A percentile compares a stretch with the other conserved stretches of the same genome.
Evolutionary conservation across 2,329 filamentous ascomycete genomes (phyloP).

Genomic region (Neobulgaria alba): DNA sequence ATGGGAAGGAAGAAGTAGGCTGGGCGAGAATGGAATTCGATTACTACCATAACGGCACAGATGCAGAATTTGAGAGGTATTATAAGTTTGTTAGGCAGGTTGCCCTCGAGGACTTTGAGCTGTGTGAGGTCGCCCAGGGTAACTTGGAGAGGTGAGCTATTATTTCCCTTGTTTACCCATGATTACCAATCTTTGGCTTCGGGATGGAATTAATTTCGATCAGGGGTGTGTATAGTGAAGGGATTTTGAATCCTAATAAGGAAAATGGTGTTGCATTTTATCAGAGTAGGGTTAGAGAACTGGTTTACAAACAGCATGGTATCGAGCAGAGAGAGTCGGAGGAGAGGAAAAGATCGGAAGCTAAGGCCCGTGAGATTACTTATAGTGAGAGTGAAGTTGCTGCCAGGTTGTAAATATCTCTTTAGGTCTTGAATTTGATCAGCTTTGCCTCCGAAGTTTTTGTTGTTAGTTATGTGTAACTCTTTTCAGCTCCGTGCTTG

Average conservation of each 20-base stretch:
- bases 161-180: not conserved
- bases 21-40: conserved; percentile 48
- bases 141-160: conserved; percentile 36
- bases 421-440: too few relatives aligned
- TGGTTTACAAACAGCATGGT: conserved; percentile 1
- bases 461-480: too few relatives aligned
- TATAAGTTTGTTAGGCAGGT: conserved; percentile 48
- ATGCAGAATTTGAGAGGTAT: conserved; percentile 47
- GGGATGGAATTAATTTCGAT: not conserved
- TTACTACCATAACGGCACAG: conserved; percentile 43
- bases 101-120: conserved; percentile 46
- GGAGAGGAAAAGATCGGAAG: not conserved
- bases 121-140: conserved; percentile 46
- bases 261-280: conserved; percentile 1
- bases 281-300: conserved; percentile 1
- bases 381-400: too few relatives aligned
- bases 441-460: too few relatives aligned
- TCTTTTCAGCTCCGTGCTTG: too few relatives aligned
- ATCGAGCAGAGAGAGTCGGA: not conserved
- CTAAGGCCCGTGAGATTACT: not conserved
- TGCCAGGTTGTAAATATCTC: too few relatives aligned
- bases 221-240: conserved; percentile 1
- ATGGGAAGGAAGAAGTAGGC: not conserved
- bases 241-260: conserved; percentile 1
- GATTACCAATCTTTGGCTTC: not conserved